Conservation (phyloP, 2,329 filamentous ascomycete genomes). For the Fusarium xyrophilum region DNA sequence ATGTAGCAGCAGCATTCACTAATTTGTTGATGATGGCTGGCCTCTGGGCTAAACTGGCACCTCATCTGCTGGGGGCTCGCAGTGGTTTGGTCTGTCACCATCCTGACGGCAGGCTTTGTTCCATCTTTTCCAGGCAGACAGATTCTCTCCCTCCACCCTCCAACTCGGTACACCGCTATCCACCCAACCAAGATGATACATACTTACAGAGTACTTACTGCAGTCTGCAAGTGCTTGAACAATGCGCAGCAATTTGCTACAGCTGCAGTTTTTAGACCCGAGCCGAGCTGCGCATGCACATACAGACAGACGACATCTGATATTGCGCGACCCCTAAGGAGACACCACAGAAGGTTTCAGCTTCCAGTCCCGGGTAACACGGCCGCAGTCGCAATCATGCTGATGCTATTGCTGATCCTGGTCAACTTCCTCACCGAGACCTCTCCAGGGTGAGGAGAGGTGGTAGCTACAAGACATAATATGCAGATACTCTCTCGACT, state of each 20-base stretch:
- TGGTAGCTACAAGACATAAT: neutral
- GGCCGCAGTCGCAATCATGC: conserved; percentile 4
- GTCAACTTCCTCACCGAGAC: conserved; percentile 33
- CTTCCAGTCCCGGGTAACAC: conserved; percentile 15
- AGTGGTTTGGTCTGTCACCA: conserved; percentile 24
- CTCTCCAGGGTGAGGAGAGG: conserved; percentile 1
- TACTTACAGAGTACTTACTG: neutral
- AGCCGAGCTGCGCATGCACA: neutral
- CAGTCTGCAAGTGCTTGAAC: conserved; percentile 1
- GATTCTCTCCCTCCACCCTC: conserved; percentile 24
- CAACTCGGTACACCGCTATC: conserved; percentile 9
- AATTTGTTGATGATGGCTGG: conserved; percentile 1
- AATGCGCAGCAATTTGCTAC: conserved; percentile 16
- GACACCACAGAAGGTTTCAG: conserved; percentile 3
- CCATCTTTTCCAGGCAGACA: conserved; percentile 37
- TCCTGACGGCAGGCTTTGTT: neutral
- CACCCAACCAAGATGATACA: neutral
- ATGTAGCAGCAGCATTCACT: neutral
- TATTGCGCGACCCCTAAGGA: conserved; percentile 23
- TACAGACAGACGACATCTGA: conserved; percentile 15
- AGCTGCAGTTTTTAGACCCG: neutral
- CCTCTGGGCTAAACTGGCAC: conserved; percentile 1
- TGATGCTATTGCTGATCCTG: neutral
- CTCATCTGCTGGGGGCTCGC: conserved; percentile 29
- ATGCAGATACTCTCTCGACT: neutral